These are phyloP conservation scores for Stemphylium beticola DNA, from an alignment of 2,329 filamentous ascomycete species.

Conservation along the genomic window DNA sequence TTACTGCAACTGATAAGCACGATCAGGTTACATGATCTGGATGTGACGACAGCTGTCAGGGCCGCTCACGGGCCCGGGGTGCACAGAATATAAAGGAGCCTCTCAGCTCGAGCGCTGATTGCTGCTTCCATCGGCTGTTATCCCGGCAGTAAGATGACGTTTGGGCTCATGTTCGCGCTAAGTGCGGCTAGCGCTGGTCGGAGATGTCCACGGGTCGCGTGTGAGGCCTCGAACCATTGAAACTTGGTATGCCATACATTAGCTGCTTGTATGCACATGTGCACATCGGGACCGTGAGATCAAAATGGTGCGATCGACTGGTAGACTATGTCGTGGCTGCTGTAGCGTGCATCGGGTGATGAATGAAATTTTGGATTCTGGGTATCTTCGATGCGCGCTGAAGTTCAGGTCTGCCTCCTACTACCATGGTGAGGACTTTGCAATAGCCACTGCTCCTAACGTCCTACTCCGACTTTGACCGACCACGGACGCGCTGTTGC, in stretches of 20 bases:
- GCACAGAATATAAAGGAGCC: conserved; percentile 9
- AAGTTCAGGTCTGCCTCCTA: conserved; percentile 13
- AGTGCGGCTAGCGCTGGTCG: not conserved
- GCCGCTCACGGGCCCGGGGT: conserved; percentile 3
- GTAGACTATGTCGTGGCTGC: conserved; percentile 14
- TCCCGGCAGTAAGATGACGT: conserved; percentile 11
- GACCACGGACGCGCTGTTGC: conserved; percentile 40
- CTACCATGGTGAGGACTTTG: conserved; percentile 9
- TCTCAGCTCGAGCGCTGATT: not conserved
- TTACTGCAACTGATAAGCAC: conserved; percentile 1
- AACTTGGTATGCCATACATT: conserved; percentile 14
- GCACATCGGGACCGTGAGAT: not conserved
- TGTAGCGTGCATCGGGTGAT: conserved; percentile 21
- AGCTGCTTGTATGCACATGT: conserved; percentile 17
- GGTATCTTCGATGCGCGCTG: conserved; percentile 34
- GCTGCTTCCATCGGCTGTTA: not conserved
- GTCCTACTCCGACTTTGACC: conserved; percentile 35
- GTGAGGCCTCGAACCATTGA: not conserved
- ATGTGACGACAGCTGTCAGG: conserved; percentile 7
- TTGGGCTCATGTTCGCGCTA: conserved; percentile 6
- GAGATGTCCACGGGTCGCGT: not conserved
- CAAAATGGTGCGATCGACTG: conserved; percentile 11
- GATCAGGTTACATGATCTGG: conserved; percentile 1
- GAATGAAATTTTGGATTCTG: conserved; percentile 27
- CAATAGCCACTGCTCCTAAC: conserved; percentile 3